Percentiles rank a stretch among this genome's conserved stretches.
These are phyloP conservation scores for Colletotrichum sp. DNA, from an alignment of 2,329 filamentous ascomycete genomes.

Conservation along the genomic window DNA sequence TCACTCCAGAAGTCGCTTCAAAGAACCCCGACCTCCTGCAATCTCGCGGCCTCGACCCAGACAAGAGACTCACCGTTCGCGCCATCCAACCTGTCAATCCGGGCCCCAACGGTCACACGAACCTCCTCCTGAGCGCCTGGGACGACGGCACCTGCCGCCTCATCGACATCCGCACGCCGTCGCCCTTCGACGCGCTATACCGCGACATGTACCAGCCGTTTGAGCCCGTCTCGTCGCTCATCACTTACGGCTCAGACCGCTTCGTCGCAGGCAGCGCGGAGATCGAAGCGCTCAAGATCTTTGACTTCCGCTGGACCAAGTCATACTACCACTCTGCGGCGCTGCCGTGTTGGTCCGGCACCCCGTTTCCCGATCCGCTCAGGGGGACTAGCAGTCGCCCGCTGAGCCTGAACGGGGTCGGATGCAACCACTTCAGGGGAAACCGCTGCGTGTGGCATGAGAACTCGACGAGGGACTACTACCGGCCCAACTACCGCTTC, in stretches of 20 bases:
- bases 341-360: slow-evolving; percentile 45
- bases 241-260: slow-evolving; percentile 53
- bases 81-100: slow-evolving; percentile 50
- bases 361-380: slow-evolving; percentile 39
- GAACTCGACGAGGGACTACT: slow-evolving; percentile 43
- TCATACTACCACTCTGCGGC: slow-evolving; percentile 53
- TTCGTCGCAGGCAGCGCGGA: slow-evolving; percentile 55
- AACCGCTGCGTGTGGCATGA: slow-evolving; percentile 52
- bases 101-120: slow-evolving; percentile 31
- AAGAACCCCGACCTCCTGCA: slow-evolving; percentile 31
- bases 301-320: slow-evolving; percentile 58
- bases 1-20: slow-evolving; percentile 38
- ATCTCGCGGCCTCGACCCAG: slow-evolving; percentile 27
- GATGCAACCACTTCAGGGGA: slow-evolving; percentile 39
- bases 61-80: slow-evolving; percentile 43
- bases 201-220: slow-evolving; percentile 57
- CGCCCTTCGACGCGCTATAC: slow-evolving; percentile 50
- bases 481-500: slow-evolving; percentile 53
- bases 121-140: slow-evolving; percentile 55
- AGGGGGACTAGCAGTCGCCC: slow-evolving; percentile 25
- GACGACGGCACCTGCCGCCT: slow-evolving; percentile 51
- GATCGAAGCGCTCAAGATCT: slow-evolving; percentile 49
- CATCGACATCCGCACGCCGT: slow-evolving; percentile 52
- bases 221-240: slow-evolving; percentile 48
- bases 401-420: slow-evolving; percentile 10